Evolutionary conservation across 1,284 basidiomycete genomes (phyloP), one percentile per base, ranked within the genome.

Genomic region (Polyporus tsugae): DNA sequence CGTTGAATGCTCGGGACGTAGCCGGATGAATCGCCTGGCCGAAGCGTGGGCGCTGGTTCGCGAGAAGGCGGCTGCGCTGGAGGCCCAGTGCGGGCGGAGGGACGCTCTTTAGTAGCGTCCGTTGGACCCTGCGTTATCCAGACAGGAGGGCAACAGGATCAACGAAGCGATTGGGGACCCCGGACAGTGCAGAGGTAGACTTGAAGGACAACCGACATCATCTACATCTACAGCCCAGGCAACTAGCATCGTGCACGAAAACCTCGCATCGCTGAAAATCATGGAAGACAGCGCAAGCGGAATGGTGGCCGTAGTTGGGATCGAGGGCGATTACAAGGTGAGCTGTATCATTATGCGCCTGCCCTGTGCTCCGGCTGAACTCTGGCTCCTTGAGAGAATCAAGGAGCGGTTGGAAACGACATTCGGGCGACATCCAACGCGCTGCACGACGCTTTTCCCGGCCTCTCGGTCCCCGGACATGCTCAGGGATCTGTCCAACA

Each of bases 1-100:
- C 89, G 1, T 77, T 89, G 63, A 81, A 79, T 42, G 91, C 91
- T 36, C 86, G 91, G 53, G 91, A 93, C 75, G 84, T 83, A n/a
- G n/a, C n/a, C n/a, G n/a, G n/a, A 85, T 91, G 1, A 78, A 85
- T 52, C 87, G 85, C 38, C 84, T 93, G 22, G 82, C 85, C 36
- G 85, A 87, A 53, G 90, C 89, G 2, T 91, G 88, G 74, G 78
- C 81, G 33, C 87, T 88, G 0, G 80, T 93, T 67, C 84, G 85
- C 39, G 84, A 90, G 74, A 92, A 92, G 79, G 81, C 85, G 2
- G 78, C 81, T 19, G 76, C 80, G 9, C 86, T 93, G 65, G 82
- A 85, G 41, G 79, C 76, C 5, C 78, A 91, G 41, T 82, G 86
- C 67, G 79, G 82, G 66, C 83, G 87, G 72, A 76, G 79, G 57